These are phyloP conservation scores for Cyberlindnera petersonii DNA, from an alignment of 805 yeast genomes.

Conservation along the genomic window DNA sequence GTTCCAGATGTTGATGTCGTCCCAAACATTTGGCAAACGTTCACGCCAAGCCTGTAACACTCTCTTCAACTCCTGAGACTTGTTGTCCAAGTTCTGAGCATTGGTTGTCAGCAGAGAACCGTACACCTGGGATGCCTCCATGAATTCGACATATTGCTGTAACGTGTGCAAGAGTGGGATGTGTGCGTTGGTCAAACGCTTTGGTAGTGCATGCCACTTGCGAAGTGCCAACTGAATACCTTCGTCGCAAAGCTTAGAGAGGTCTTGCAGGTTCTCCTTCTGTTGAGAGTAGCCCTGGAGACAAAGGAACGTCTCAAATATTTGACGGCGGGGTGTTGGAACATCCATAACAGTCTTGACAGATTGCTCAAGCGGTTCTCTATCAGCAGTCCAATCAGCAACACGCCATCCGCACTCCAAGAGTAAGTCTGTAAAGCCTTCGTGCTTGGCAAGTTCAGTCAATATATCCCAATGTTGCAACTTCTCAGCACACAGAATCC, in stretches of 20 bases:
- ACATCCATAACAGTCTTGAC: slow-evolving; percentile 97
- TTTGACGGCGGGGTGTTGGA: slow-evolving; percentile 95
- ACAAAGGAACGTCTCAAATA: slow-evolving; percentile 89
- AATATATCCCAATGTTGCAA: slow-evolving; percentile 97
- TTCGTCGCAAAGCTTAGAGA: slow-evolving; percentile 86
- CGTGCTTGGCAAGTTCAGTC: slow-evolving; percentile 95
- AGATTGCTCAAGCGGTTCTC: slow-evolving; percentile 90
- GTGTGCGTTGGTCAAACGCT: slow-evolving; percentile 73
- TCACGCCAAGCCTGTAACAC: slow-evolving; percentile 98
- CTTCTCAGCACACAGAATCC: slow-evolving; percentile 97
- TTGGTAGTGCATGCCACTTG: slow-evolving; percentile 90
- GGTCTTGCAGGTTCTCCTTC: slow-evolving; percentile 78
- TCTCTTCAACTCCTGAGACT: slow-evolving; percentile 90
- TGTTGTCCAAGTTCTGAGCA: slow-evolving; percentile 86
- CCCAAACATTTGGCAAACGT: slow-evolving; percentile 94
- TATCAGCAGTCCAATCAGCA: slow-evolving; percentile 95
- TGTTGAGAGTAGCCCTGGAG: slow-evolving; percentile 93
- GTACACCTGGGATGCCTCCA: slow-evolving; percentile 95
- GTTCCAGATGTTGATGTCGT: slow-evolving; percentile 96
- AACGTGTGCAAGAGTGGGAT: slow-evolving; percentile 86
- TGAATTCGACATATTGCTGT: slow-evolving; percentile 95
- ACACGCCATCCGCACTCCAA: slow-evolving; percentile 99
- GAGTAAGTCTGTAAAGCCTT: slow-evolving; percentile 90
- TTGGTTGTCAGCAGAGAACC: slow-evolving; percentile 84
- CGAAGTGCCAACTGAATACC: slow-evolving; percentile 90